phyloP scores from a whole-genome alignment of 805 yeast genomes.

The Pichia manshurica region DNA sequence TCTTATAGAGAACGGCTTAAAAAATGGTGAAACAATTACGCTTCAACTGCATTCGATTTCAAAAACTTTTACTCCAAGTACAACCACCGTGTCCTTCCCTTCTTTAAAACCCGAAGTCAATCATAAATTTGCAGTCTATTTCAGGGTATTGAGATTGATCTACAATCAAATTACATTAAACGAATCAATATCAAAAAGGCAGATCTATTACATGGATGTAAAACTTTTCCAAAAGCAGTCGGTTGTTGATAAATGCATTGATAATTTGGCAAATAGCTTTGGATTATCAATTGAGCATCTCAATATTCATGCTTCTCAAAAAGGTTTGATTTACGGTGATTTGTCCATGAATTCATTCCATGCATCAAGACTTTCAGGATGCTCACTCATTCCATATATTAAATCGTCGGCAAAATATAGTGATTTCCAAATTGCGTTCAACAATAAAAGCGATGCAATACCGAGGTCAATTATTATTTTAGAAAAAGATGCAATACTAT shows the following conservation, averaged over 20 bases:
- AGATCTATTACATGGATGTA: constrained; percentile 55
- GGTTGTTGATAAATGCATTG: constrained; percentile 36
- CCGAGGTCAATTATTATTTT: constrained; percentile 36
- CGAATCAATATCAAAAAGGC: constrained; percentile 42
- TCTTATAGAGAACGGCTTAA: constrained; percentile 26
- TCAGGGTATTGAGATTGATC: constrained; percentile 21
- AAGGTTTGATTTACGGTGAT: constrained; percentile 46
- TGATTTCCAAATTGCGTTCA: constrained; percentile 15
- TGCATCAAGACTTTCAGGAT: constrained; percentile 5
- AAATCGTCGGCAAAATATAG: constrained; percentile 17
- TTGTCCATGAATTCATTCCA: neutral
- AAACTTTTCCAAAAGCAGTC: constrained; percentile 42
- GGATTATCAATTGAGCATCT: constrained; percentile 34
- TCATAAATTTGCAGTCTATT: constrained; percentile 20
- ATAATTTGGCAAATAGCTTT: constrained; percentile 34
- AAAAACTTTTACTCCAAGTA: constrained; percentile 7
- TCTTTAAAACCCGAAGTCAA: constrained; percentile 15
- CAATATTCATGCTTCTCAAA: constrained; percentile 47
- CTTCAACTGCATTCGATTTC: constrained; percentile 14
- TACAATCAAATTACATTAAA: constrained; percentile 11
- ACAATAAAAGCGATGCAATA: neutral
- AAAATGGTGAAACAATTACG: constrained; percentile 21
- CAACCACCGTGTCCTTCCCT: constrained; percentile 17
- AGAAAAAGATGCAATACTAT: constrained; percentile 49
- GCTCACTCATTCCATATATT: constrained; percentile 38